phyloP scores from a whole-genome alignment of 2,329 filamentous ascomycete genomes.

The Stachybotrys elegans region DNA sequence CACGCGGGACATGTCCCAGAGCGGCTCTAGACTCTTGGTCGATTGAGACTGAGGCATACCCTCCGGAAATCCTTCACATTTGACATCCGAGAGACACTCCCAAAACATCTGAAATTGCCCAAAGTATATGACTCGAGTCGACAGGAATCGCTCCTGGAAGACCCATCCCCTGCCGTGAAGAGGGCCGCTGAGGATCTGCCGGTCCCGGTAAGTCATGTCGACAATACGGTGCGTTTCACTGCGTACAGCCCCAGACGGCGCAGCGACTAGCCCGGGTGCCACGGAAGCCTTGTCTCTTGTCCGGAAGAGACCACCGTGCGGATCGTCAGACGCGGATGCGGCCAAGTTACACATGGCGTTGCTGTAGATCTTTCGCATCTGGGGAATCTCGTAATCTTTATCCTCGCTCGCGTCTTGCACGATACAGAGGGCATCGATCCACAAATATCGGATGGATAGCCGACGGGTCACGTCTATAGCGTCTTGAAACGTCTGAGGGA shows the following conservation, averaged over 20 bases:
- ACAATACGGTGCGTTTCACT: too few species aligned
- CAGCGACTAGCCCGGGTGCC: too few species aligned
- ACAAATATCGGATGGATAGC: constrained; percentile 20
- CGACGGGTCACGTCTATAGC: constrained; percentile 17
- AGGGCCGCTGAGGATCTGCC: too few species aligned
- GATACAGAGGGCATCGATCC: constrained; percentile 29
- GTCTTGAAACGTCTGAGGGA: constrained; percentile 14
- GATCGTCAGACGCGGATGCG: constrained; percentile 1
- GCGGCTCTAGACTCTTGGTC: too few species aligned
- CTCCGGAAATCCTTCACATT: not conserved
- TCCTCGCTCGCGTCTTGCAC: constrained; percentile 22
- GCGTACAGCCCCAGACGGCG: too few species aligned
- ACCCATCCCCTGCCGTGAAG: too few species aligned
- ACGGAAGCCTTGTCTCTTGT: not conserved
- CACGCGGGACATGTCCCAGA: too few species aligned
- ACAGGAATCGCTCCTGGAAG: too few species aligned
- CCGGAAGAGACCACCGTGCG: constrained; percentile 1
- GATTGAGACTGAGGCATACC: not conserved
- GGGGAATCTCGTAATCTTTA: too few species aligned
- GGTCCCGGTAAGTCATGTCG: too few species aligned
- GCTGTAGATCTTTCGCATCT: not conserved
- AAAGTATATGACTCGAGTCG: too few species aligned
- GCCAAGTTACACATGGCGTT: constrained; percentile 3
- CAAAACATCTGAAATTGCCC: too few species aligned
- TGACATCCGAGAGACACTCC: constrained; percentile 1